Base-by-base conservation (phyloP, 2,329 filamentous ascomycete genomes). In the Grosmannia serpens region DNA sequence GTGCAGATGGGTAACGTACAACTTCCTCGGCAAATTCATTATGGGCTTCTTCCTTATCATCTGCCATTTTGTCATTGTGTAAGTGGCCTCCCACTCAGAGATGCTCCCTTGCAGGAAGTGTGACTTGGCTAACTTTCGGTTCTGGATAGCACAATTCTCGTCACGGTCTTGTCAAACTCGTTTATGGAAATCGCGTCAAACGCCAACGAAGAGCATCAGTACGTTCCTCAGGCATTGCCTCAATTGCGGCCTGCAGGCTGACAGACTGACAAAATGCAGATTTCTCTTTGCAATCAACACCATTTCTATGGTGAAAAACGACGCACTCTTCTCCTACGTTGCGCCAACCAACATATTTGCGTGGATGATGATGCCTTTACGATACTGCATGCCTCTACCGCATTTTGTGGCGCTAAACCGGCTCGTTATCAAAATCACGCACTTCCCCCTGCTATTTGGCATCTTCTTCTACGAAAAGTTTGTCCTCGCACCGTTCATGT, bases 291-390 rank as follows among this genome's bases (percentile, higher is more conserved):
- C 92, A 0, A 91, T 97, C 70, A 97, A 96, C 68, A 95, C 92
- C 5, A 95, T 96, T 55, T 95, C 90, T 5, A 95, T 96, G 89
- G 92, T 96, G 64, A 97, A 96, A 71, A 96, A 94, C n/a, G 92
- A 97, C 69, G 88, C 91, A 0, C 76, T 96, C 0, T 97, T 97
- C 75, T 95, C 90, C 4, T 96, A 96, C 69, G 83, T 96, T 61
- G 88, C 92, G 1, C 92, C 92, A 0, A 87, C 88, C 17, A 97
- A 97, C 68, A 87, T 96, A 33, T 81, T 96, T 62, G 91, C 89
- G 1, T 97, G 91, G 92, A 69, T 92, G 0, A 76, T 96, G 31
- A 91, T 91, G 66, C 92, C 92, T 0, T 70, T 95, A 51, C 82
- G 91, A 62, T 95, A 87, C 68, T 75, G 84, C 65, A 84, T 96